phyloP scores from a whole-genome alignment of 306 rosid genomes.

The Phaseolus lunatus region DNA sequence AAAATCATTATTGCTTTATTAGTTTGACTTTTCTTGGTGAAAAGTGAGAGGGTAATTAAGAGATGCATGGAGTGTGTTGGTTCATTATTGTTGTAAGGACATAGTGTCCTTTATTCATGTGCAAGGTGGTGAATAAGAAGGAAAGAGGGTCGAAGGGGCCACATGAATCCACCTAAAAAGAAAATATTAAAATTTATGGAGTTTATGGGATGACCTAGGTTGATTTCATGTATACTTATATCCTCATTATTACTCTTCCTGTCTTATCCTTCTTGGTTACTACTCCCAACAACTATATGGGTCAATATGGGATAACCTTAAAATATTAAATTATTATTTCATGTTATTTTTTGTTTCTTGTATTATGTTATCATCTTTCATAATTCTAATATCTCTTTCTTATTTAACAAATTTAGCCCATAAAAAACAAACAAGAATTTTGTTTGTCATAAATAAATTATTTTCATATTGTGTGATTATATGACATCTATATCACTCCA shows the following conservation, averaged over 20 bases:
- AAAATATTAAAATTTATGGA: slow-evolving; percentile 32
- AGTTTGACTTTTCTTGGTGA: slow-evolving; percentile 32
- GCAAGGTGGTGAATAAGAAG: not conserved
- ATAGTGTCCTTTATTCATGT: slow-evolving; percentile 23
- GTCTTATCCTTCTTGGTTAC: not conserved
- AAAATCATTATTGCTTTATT: slow-evolving; percentile 34
- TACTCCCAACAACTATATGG: too few relatives aligned
- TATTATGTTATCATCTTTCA: too few relatives aligned
- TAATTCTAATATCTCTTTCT: too few relatives aligned
- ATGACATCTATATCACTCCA: too few relatives aligned
- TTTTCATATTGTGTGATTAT: too few relatives aligned
- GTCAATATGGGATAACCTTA: too few relatives aligned
- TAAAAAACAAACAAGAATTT: too few relatives aligned
- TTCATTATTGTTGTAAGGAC: not conserved
- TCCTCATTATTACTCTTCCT: not conserved
- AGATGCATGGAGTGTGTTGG: slow-evolving; percentile 1
- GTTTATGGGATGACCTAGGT: slow-evolving; percentile 47
- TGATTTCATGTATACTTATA: slow-evolving; percentile 40
- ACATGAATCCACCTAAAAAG: slow-evolving; percentile 42
- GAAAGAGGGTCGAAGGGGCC: slow-evolving; percentile 35
- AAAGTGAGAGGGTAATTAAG: slow-evolving; percentile 33
- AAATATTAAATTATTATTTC: too few relatives aligned
- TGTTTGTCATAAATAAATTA: too few relatives aligned
- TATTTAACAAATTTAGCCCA: too few relatives aligned
- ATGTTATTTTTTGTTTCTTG: too few relatives aligned